Evolutionary conservation across 2,329 filamentous ascomycete species (phyloP), one percentile per base, ranked within the genome.

Genomic region (Chrysosporium keratinophilum): DNA sequence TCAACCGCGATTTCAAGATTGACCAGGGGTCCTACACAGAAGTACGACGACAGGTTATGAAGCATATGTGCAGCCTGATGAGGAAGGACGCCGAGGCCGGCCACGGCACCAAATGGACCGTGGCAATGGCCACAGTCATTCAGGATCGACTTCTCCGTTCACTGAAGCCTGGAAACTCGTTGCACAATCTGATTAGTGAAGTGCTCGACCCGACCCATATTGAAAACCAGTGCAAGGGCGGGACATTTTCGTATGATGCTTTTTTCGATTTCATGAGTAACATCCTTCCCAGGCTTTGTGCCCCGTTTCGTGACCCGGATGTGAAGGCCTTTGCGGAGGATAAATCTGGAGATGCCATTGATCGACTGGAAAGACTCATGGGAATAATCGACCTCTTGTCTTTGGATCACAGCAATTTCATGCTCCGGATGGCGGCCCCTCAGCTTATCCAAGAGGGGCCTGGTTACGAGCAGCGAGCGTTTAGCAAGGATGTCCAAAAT

Each of bases 71-170:
- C 61, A 74, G 76, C 48, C 74, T 73, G 60, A 82, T 82, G 79
- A 76, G 76, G 56, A 70, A 64, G 54, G 79, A 77, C 52, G 78
- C 81, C 47, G 76, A 78, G 58, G 71, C 74, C 28, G 79, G 77
- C 15, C 70, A 77, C 50, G 77, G 77, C 15, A 74, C 76, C 3
- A 67, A 73, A 15, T 84, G 81, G 81, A 83, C 79, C 14, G 74
- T 80, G 19, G 78, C 79, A n/a, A 82, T 83, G 73, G 81, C 80
- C n/a, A 78, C 82, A 44, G 80, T 83, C 57, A 78, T 84, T 43
- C 75, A 79, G 46, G 76, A 77, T 49, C 82, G 82, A 60, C 69
- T 84, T 20, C 64, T 83, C 39, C 75, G 77, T 28, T 74, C 82
- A 56, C 66, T 84, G 50, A 79, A 76, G 61, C 75, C 76, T 19